phyloP scores from a whole-genome alignment of 1,284 basidiomycete species.

The Sphaerobolus stellatus region DNA sequence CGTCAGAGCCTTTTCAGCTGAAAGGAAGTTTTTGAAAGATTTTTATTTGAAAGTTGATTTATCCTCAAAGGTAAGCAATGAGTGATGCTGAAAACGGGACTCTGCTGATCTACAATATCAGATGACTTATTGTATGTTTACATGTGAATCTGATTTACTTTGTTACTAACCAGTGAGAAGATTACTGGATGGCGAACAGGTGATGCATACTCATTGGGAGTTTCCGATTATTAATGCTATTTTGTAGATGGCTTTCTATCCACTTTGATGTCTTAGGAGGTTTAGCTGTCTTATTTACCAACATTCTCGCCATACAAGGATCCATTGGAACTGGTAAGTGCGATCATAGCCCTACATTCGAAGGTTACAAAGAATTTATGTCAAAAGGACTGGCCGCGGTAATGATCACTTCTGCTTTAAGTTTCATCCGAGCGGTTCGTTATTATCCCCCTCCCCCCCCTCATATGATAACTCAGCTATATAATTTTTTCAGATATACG shows the following conservation, averaged over 20 bases:
- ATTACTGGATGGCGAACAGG: slow-evolving; percentile 22
- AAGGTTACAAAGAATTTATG: slow-evolving; percentile 2
- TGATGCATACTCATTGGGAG: not conserved
- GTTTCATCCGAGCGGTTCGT: slow-evolving; percentile 11
- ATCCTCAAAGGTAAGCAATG: slow-evolving; percentile 66
- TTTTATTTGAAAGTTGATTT: slow-evolving; percentile 51
- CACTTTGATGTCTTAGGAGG: slow-evolving; percentile 9
- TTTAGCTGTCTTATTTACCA: slow-evolving; percentile 12
- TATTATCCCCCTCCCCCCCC: not conserved
- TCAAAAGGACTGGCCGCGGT: slow-evolving; percentile 17
- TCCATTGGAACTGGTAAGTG: slow-evolving; percentile 5
- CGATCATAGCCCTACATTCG: not conserved
- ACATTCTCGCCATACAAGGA: slow-evolving; percentile 14
- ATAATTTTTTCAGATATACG: not conserved
- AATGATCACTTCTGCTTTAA: slow-evolving; percentile 17
- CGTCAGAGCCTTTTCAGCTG: slow-evolving; percentile 17
- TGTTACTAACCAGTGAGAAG: slow-evolving; percentile 19
- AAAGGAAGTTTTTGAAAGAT: slow-evolving; percentile 15
- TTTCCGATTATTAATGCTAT: not conserved
- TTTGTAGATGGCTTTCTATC: slow-evolving; percentile 27
- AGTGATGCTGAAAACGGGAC: not conserved
- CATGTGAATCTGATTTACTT: slow-evolving; percentile 1
- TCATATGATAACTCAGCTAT: not conserved
- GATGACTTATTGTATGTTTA: slow-evolving; percentile 15
- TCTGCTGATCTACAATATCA: not conserved